Conservation (phyloP, 202 grass and related monocot species). For the Elaeis oleifera region DNA sequence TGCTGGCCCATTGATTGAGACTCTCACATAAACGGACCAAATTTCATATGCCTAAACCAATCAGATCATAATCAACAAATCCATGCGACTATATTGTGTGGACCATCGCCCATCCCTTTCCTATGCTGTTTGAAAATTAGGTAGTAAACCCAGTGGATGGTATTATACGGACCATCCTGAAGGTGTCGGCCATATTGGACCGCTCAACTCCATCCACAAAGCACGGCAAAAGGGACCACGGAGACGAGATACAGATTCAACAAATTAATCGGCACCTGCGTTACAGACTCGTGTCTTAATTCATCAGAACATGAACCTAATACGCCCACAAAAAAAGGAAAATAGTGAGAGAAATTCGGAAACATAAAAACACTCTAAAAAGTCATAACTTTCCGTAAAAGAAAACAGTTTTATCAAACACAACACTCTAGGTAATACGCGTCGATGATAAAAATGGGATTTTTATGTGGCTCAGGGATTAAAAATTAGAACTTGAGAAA, state of each 20-base stretch:
- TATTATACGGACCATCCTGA: background rate
- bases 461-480: too few relatives aligned
- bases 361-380: too few relatives aligned
- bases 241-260: slow-evolving; percentile 21
- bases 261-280: slow-evolving; percentile 23
- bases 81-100: background rate
- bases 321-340: background rate
- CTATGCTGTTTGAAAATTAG: background rate
- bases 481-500: too few relatives aligned
- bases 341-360: too few relatives aligned
- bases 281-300: slow-evolving; percentile 29
- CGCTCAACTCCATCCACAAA: background rate
- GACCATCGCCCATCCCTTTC: slow-evolving; percentile 11
- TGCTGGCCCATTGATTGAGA: background rate
- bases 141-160: background rate
- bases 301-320: slow-evolving; percentile 26
- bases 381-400: too few relatives aligned
- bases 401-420: too few relatives aligned
- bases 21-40: background rate
- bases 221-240: background rate
- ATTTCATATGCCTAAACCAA: background rate
- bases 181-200: slow-evolving; percentile 8
- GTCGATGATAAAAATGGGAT: too few relatives aligned
- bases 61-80: background rate
- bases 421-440: too few relatives aligned